Evolutionary conservation across 192 early-diverging fungal genomes (phyloP).

Genomic region (Neocallimastix lanati): DNA sequence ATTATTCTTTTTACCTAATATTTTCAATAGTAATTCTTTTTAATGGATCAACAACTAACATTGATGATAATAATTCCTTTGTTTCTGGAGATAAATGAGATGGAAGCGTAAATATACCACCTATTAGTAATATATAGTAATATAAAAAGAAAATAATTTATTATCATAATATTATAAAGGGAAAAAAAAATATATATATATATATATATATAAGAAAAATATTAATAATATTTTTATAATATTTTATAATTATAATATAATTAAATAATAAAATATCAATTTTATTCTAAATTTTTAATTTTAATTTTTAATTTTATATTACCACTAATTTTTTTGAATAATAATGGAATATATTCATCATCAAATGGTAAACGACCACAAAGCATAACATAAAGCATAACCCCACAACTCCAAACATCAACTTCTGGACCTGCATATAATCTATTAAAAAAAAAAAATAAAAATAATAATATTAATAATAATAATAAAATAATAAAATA

Average conservation of each 20-base stretch:
- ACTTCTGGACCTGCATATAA: slow-evolving; percentile 86
- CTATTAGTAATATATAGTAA: too few relatives aligned
- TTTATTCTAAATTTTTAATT: too few relatives aligned
- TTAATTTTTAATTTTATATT: too few relatives aligned
- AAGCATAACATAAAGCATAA: slow-evolving; percentile 87
- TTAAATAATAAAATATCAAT: too few relatives aligned
- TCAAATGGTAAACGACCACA: slow-evolving; percentile 91
- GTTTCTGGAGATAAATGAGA: slow-evolving; percentile 69
- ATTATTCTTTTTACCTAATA: slow-evolving; percentile 24
- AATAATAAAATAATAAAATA: too few relatives aligned
- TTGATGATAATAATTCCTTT: slow-evolving; percentile 60
- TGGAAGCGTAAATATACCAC: slow-evolving; percentile 81
- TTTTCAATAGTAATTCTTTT: slow-evolving; percentile 85
- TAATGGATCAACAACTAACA: slow-evolving; percentile 90
- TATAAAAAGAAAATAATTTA: too few relatives aligned
- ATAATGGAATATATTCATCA: slow-evolving; percentile 71
- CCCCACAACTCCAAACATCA: slow-evolving; percentile 93
- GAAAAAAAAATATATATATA: too few relatives aligned
- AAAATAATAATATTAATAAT: not conserved
- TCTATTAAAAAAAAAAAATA: not conserved
- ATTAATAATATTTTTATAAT: too few relatives aligned
- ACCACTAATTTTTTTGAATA: slow-evolving; percentile 89
- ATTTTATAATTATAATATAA: too few relatives aligned
- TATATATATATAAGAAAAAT: too few relatives aligned
- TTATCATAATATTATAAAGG: too few relatives aligned